Evolutionary conservation across 2,329 filamentous ascomycete genomes (phyloP), one percentile per base, ranked within the genome.

Genomic region (Fusarium musae): DNA sequence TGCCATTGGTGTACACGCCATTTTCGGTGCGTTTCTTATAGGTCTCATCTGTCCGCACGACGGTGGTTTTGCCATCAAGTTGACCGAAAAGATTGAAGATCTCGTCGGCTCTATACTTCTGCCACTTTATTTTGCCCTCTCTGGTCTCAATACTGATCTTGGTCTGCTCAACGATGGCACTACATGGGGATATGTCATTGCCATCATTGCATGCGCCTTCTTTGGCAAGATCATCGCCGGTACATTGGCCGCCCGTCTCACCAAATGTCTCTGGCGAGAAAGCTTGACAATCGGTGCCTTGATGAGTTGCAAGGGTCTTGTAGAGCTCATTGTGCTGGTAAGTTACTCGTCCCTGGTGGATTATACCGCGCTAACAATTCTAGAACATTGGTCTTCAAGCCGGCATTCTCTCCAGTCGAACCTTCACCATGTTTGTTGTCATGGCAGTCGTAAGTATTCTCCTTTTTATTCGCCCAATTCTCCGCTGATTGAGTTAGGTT

Each of bases 281-380:
- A 95, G 93, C 64, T 89, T 97, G 37, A 90, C 94, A 3, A 96
- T 98, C 74, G 96, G 96, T 19, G 90, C 92, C 21, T 83, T 98
- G 77, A 98, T 98, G 96, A 97, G 94, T 83, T 98, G 96, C 82
- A 98, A 98, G 82, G 96, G 96, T 77, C 86, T 98, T 15, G 95
- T 98, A 1, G 95, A 98, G 81, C 85, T 98, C 59, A 98, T 98
- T 80, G 95, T 98, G n/a, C 82, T 97, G 81, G 93, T 95, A 86
- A 83, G 90, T 75, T 21, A 3, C 2, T 3, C 19, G 1, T 5
- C 11, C 3, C 34, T 9, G 5, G 0, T 2, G 11, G 11, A 21
- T 5, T 4, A 2, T 37, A 19, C 1, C 4, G 7, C 4, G 15
- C 61, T 73, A 37, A 72, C 36, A 21, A 13, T 4, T 34, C 6